Base-by-base conservation (phyloP, 768 basidiomycete genomes). In the Dictyophora rubrovolvata region DNA sequence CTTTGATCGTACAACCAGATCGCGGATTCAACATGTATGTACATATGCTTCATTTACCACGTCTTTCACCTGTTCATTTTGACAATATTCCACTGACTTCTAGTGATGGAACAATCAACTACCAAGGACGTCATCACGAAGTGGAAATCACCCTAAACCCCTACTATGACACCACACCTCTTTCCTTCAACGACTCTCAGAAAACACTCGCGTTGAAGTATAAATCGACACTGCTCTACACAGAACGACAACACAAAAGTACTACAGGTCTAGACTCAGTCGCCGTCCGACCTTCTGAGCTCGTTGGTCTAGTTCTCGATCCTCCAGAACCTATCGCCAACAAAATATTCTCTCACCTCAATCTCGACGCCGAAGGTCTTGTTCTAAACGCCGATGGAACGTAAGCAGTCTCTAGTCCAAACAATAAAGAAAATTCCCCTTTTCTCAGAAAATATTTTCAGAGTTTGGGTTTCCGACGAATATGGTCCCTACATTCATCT, bases 401-500 rank as follows among this genome's bases (percentile, higher is more conserved):
- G 80, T 82, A 60, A 56, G 78, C 69, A 1, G 17, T 17, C 1
- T 33, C 8, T 48, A 35, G 2, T 7, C 28, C 17, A 42, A 28
- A 28, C 2, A 28, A 28, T 3, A 7, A 28, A 28, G 7, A 28
- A 28, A 7, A 28, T 28, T 28, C 2, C 28, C 42, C n/a, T n/a
- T n/a, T n/a, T n/a, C n/a, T n/a, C n/a, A n/a, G n/a, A 42, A 4
- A 42, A 2, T 14, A 17, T 42, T 34, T 36, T 18, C 48, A 83
- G 81, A 0, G 82, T 75, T 69, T 85, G 81, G 83, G 72, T 80
- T 34, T 81, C 80, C 63, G 85, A 86, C 65, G 85, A 86, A 69
- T 86, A 86, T 62, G 85, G 83, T 0, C 82, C 82, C 2, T 81
- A 82, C 64, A 80, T 86, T 62, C 83, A 85, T 67, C 75, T 72